phyloP scores from a whole-genome alignment of 2,329 filamentous ascomycete genomes.

The Aspergillus phoenicis region DNA sequence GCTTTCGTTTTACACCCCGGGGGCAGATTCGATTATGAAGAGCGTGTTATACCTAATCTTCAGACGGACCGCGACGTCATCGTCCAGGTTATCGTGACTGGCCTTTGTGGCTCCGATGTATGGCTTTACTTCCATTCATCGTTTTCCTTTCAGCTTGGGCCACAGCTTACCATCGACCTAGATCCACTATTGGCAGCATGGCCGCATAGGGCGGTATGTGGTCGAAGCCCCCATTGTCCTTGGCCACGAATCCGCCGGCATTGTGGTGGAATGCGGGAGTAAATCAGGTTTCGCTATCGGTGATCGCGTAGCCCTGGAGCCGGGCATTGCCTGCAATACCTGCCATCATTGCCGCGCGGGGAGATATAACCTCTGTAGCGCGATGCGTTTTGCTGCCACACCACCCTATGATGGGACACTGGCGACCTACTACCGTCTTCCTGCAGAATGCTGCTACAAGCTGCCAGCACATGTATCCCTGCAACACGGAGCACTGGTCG shows the following conservation, averaged over 20 bases:
- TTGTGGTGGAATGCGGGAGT: constrained; percentile 61
- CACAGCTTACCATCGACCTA: constrained; percentile 8
- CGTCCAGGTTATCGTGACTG: constrained; percentile 76
- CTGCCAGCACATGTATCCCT: constrained; percentile 63
- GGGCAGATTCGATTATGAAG: constrained; percentile 26
- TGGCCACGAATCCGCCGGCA: constrained; percentile 69
- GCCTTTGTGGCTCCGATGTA: constrained; percentile 82
- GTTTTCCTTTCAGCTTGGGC: not conserved
- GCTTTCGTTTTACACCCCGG: constrained; percentile 26
- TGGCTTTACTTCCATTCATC: constrained; percentile 22
- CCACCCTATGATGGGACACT: constrained; percentile 85
- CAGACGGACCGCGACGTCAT: constrained; percentile 65
- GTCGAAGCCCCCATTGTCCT: constrained; percentile 46
- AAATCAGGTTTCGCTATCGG: constrained; percentile 60
- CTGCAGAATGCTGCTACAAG: constrained; percentile 86
- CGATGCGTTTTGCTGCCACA: constrained; percentile 87
- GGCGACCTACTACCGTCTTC: constrained; percentile 76
- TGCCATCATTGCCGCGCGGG: constrained; percentile 75
- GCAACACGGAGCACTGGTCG: constrained; percentile 83
- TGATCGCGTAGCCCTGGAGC: constrained; percentile 74
- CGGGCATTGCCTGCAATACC: constrained; percentile 68
- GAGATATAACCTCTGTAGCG: constrained; percentile 80
- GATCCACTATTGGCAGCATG: constrained; percentile 46
- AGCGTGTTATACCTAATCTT: constrained; percentile 22
- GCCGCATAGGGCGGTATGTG: constrained; percentile 40